Evolutionary conservation across 2,329 filamentous ascomycete genomes (phyloP), one percentile per base, ranked within the genome.

Genomic region (Dryadomyces quercivorus): DNA sequence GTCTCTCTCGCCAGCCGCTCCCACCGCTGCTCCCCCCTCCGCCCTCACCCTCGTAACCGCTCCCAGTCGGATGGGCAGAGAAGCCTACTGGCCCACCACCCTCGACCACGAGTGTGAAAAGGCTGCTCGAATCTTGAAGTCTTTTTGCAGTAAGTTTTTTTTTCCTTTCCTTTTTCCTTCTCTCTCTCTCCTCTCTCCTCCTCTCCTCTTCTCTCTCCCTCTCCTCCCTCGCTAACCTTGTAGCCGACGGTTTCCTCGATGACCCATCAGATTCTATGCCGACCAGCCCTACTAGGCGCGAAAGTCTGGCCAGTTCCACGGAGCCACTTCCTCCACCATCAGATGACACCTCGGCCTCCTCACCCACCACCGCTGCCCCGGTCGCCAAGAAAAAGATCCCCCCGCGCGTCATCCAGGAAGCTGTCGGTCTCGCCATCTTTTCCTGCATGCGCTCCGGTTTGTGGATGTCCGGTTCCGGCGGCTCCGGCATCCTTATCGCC

Each of bases 391-490:
- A 92, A 70, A 93, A 90, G 71, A 96, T 97, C 31, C 92, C 92
- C 0, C 74, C 84, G 55, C 79, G 85, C 64, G 88, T 96, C 55
- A 88, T 97, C 61, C 82, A 87, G 64, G 88, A 93, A 70, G 90
- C 91, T 31, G 89, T 92, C 61, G 92, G 89, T 12, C 78, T 97
- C 56, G 91, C 89, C 54, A 88, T 97, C 61, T 96, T 96, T 72
- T 95, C 91, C 1, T 95, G 89, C 34, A 95, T 96, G 89, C 84
- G 92, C 57, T 92, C 88, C 15, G 92, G 92, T 13, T 73, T 96
- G 36, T 95, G 91, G 87, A 77, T 95, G 61, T 92, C 88, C 48
- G 92, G 92, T 48, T 91, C 90, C 16, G 91, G 91, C 31, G 92
- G 92, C 43, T 92, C 88, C 55, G 92, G 92, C 51, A 80, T 97